Evolutionary conservation across 2,329 filamentous ascomycete genomes (phyloP).

Genomic region (Iodosphaeria phyllophila): DNA sequence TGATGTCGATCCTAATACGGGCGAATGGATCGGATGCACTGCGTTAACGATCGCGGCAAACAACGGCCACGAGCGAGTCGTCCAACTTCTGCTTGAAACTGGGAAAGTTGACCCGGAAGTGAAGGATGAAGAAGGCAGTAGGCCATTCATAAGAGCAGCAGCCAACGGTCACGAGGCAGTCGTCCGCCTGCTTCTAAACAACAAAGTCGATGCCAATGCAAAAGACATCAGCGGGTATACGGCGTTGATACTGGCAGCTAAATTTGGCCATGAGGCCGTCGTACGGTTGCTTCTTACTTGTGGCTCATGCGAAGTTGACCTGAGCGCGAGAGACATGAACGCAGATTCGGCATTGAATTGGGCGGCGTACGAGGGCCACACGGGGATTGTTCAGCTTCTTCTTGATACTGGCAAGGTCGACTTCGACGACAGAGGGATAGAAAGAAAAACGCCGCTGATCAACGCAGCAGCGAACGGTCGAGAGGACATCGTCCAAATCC

Average conservation of each 20-base stretch:
- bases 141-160: not conserved
- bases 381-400: not conserved
- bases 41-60: too few species aligned
- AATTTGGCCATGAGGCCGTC: not conserved
- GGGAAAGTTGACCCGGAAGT: constrained; percentile 1
- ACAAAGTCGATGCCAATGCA: too few species aligned
- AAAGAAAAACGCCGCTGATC: too few species aligned
- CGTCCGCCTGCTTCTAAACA: not conserved
- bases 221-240: too few species aligned
- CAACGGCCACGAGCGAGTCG: constrained; percentile 1
- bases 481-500: too few species aligned
- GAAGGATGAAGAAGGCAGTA: constrained; percentile 1
- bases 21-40: too few species aligned
- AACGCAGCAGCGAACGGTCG: too few species aligned
- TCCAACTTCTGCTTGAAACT: constrained; percentile 1
- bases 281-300: not conserved
- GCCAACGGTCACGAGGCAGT: not conserved
- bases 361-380: not conserved
- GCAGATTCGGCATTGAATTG: not conserved
- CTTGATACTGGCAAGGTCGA: constrained; percentile 1
- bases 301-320: too few species aligned
- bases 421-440: too few species aligned
- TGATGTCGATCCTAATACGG: too few species aligned
- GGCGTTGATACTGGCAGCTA: constrained; percentile 1
- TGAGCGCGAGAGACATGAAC: too few species aligned